Base-by-base conservation (phyloP, 2,329 filamentous ascomycete genomes). In the Chaetomiaceae sp. region DNA sequence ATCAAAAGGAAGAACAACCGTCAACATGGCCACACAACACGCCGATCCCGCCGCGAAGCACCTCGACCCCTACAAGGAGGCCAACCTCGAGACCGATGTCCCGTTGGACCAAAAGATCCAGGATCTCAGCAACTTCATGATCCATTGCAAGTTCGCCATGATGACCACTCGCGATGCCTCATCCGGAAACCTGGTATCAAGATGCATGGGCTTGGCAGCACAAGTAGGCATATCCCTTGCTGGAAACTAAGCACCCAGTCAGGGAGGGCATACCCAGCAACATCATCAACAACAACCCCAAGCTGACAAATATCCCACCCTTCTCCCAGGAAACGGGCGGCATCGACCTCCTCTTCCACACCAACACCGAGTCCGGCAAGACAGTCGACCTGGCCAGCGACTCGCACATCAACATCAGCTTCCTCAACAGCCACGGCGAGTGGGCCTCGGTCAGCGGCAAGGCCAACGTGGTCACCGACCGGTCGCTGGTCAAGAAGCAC, bases 331-430 rank as follows among this genome's bases (percentile, higher is more conserved):
- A 95, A 70, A 75, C 77, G 55, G 85, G 84, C 57, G 86, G 87
- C 62, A 77, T 90, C 51, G 89, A 95, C 66, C 79, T 93, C 50
- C 79, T 95, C 68, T 95, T 95, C 78, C 86, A 93, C 74, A 90
- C 89, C 64, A 95, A 95, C 75, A 90, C 88, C 56, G 87, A 92
- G 66, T 90, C 87, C 9, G 83, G 88, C 71, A 95, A 96, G 77
- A 90, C 88, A 5, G 79, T 89, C 67, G 89, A 95, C 63, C 77
- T 95, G 37, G 75, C 80, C 50, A 73, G 75, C 50, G 84, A 95
- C 67, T 73, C 84, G 0, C 79, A 87, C 60, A 78, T 90, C 72
- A 95, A 95, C 73, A 77, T 95, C 58, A 81, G 85, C 42, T 95
- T 95, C 75, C 76, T 92, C 60, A 86, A 86, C 66, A 68, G 70